These are phyloP conservation scores for Wickerhamomyces queroliae DNA, from an alignment of 805 yeast genomes.

Conservation along the genomic window DNA sequence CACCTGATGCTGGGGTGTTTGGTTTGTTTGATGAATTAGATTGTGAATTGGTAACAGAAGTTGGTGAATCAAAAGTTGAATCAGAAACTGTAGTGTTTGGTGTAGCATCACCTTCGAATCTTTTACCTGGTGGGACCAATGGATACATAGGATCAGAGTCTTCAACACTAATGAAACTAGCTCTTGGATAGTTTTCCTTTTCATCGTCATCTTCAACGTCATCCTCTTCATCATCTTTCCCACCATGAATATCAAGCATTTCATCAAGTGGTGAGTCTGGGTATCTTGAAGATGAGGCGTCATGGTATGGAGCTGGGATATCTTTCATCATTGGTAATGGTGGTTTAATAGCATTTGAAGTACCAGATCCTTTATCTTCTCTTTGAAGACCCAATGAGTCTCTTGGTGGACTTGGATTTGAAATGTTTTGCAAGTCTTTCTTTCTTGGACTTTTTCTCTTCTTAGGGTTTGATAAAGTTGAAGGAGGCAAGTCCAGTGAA, in stretches of 20 bases:
- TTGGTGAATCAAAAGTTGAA: not conserved
- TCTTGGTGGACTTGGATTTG: conserved; percentile 17
- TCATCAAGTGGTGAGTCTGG: too few species aligned
- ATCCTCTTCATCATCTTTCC: not conserved
- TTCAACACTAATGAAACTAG: too few species aligned
- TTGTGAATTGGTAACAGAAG: not conserved
- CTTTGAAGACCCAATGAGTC: conserved; percentile 13
- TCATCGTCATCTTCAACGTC: not conserved
- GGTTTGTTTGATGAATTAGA: not conserved
- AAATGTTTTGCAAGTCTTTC: conserved; percentile 15
- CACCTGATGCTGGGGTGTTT: not conserved
- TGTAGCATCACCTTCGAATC: not conserved
- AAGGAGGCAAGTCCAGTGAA: too few species aligned
- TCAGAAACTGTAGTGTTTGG: not conserved
- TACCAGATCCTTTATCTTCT: conserved; percentile 1
- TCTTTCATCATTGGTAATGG: not conserved
- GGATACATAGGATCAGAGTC: too few species aligned
- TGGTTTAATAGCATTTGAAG: not conserved
- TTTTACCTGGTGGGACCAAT: not conserved
- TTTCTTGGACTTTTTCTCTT: conserved; percentile 1
- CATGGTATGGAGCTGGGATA: not conserved
- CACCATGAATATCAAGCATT: too few species aligned
- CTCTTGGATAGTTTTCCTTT: not conserved
- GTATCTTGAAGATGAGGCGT: not conserved
- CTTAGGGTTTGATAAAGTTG: not conserved